Evolutionary conservation across 176 grass and related monocot genomes (phyloP).

Genomic region (Musa beccarii): DNA sequence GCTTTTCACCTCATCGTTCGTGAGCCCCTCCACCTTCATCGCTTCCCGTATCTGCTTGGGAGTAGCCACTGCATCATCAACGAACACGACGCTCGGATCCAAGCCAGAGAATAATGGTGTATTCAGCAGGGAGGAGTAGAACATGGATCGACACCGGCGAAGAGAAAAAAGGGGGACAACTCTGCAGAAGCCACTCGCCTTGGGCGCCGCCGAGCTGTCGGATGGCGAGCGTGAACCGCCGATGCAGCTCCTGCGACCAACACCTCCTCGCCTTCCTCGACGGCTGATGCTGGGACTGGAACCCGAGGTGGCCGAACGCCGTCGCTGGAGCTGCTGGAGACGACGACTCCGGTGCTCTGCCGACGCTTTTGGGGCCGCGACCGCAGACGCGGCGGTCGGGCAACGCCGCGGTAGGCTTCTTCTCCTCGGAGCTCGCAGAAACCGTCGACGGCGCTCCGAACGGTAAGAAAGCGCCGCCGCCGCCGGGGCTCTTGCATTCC

Average conservation of each 20-base stretch:
- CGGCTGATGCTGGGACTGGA: conserved; percentile 3
- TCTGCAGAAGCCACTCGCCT: conserved; percentile 17
- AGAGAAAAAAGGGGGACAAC: no score
- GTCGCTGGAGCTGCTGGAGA: not conserved
- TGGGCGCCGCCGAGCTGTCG: conserved; percentile 68
- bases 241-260: conserved; percentile 88
- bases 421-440: not conserved
- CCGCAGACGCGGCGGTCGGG: not conserved
- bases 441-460: not conserved
- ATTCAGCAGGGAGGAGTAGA: no score
- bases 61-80: conserved; percentile 48
- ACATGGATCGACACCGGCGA: no score
- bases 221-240: conserved; percentile 62
- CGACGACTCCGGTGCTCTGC: not conserved
- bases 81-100: not conserved
- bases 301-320: not conserved
- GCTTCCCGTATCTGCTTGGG: conserved; percentile 87
- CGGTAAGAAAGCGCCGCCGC: not conserved
- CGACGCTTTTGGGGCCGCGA: not conserved
- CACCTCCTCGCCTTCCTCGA: conserved; percentile 69
- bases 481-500: not conserved
- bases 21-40: conserved; percentile 92
- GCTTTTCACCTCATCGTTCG: conserved; percentile 93
- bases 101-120: no score
- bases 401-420: not conserved